A percentile compares a stretch with the other conserved stretches of the same genome.
Evolutionary conservation across 306 rosid species (phyloP).

Genomic region (Mimosa pudica): DNA sequence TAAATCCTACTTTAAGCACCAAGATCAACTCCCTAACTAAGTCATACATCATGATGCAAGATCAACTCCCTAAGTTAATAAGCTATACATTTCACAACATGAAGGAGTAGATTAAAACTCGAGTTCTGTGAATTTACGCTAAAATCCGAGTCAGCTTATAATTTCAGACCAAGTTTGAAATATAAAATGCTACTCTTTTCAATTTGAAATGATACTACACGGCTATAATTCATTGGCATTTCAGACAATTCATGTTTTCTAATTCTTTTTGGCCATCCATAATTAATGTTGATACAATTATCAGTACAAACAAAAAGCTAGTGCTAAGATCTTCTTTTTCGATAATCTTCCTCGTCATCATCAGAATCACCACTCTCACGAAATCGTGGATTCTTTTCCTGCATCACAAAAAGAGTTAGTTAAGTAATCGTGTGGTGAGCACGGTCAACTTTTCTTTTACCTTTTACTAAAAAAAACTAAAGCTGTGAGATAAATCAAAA

Average conservation of each 20-base stretch:
- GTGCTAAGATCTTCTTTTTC: slow-evolving; percentile 53
- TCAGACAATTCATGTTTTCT: neutral
- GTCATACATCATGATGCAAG: too few species aligned
- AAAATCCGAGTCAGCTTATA: slow-evolving; percentile 1
- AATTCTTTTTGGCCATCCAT: neutral
- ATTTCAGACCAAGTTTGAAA: slow-evolving; percentile 19
- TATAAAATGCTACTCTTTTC: slow-evolving; percentile 2
- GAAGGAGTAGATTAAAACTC: too few species aligned
- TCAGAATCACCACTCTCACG: slow-evolving; percentile 98
- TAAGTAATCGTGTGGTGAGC: too few species aligned
- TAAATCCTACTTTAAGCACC: too few species aligned
- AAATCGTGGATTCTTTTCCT: slow-evolving; percentile 98
- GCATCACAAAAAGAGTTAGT: slow-evolving; percentile 30
- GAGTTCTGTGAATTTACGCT: too few species aligned
- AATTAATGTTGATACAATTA: slow-evolving; percentile 9
- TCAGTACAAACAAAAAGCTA: neutral
- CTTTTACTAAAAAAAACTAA: too few species aligned
- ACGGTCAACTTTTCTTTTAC: too few species aligned
- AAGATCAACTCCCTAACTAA: too few species aligned
- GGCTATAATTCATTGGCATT: slow-evolving; percentile 30
- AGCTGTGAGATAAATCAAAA: slow-evolving; percentile 2
- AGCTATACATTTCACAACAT: too few species aligned
- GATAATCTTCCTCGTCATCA: slow-evolving; percentile 89
- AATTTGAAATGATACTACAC: slow-evolving; percentile 25
- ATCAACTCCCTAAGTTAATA: too few species aligned